phyloP scores from a whole-genome alignment of 2,329 filamentous ascomycete genomes.

The Boeremia lycopersici region DNA sequence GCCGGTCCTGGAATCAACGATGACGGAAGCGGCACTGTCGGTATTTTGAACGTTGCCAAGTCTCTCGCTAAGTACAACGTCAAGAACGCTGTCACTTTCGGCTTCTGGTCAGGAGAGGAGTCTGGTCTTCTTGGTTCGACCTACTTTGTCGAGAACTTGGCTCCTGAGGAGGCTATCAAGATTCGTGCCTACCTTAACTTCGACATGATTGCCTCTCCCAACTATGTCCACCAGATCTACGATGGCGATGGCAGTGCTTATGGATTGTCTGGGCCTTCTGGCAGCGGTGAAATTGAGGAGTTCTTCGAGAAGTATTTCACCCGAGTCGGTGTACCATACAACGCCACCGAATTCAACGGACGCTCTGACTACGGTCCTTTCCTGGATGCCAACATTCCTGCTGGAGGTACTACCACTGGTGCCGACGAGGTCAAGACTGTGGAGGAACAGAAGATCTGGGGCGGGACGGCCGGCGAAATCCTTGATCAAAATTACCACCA shows the following conservation, averaged over 20 bases:
- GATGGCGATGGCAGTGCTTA: conserved; percentile 45
- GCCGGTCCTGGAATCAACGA: conserved; percentile 51
- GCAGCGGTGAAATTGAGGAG: conserved; percentile 40
- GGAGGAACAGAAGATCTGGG: conserved; percentile 42
- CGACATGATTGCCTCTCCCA: conserved; percentile 50
- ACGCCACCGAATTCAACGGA: conserved; percentile 43
- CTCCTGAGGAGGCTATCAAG: conserved; percentile 35
- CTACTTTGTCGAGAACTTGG: conserved; percentile 39
- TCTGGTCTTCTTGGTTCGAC: conserved; percentile 44
- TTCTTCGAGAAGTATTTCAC: conserved; percentile 44
- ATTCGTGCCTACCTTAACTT: conserved; percentile 52
- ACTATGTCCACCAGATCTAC: conserved; percentile 46
- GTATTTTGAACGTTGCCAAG: conserved; percentile 46
- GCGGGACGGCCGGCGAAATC: conserved; percentile 39
- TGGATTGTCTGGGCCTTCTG: conserved; percentile 39
- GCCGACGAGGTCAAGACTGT: conserved; percentile 48
- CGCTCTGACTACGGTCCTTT: conserved; percentile 49
- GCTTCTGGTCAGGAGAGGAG: conserved; percentile 50
- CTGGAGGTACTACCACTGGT: conserved; percentile 47
- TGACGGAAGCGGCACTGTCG: conserved; percentile 47
- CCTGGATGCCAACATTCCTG: conserved; percentile 43
- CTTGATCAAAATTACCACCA: conserved; percentile 44
- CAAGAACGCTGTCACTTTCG: conserved; percentile 49
- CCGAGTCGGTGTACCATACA: conserved; percentile 34
- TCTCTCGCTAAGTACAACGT: conserved; percentile 49